Percentiles rank a stretch among this genome's conserved stretches.
phyloP scores from a whole-genome alignment of 1,139 yeast species.

The Arxiozyma telluris region DNA sequence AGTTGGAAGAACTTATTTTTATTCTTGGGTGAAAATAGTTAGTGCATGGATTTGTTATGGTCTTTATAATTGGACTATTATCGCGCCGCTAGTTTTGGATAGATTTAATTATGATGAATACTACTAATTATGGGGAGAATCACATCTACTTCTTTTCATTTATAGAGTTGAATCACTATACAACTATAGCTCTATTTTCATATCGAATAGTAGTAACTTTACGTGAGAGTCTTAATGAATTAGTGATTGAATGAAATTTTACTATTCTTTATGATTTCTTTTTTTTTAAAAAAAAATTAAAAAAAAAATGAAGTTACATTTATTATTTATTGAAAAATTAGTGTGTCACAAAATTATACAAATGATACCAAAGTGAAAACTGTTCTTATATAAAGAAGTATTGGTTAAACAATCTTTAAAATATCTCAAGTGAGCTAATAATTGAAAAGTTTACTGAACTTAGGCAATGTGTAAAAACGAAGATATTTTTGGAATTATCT shows the following conservation, averaged over 20 bases:
- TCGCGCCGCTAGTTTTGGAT: constrained; percentile 90
- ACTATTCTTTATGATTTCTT: background rate
- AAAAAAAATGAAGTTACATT: too few species aligned
- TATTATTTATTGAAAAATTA: too few species aligned
- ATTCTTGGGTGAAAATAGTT: constrained; percentile 87
- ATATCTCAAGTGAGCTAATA: background rate
- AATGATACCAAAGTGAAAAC: too few species aligned
- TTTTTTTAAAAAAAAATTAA: too few species aligned
- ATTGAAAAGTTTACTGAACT: background rate
- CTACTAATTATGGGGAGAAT: constrained; percentile 6
- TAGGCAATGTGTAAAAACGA: background rate
- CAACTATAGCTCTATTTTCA: background rate
- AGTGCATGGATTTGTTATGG: constrained; percentile 88
- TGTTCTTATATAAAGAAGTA: too few species aligned
- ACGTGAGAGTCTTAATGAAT: background rate
- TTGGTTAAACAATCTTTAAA: too few species aligned
- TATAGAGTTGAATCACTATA: background rate
- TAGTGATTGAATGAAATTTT: too few species aligned
- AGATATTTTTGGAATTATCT: background rate
- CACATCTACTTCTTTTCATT: background rate
- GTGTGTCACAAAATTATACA: background rate
- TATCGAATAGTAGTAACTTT: background rate
- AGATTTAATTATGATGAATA: constrained; percentile 44
- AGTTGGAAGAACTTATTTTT: constrained; percentile 92
- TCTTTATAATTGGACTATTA: constrained; percentile 80